Evolutionary conservation across 768 basidiomycete genomes (phyloP).

Genomic region (Leccinum aurantiacum): DNA sequence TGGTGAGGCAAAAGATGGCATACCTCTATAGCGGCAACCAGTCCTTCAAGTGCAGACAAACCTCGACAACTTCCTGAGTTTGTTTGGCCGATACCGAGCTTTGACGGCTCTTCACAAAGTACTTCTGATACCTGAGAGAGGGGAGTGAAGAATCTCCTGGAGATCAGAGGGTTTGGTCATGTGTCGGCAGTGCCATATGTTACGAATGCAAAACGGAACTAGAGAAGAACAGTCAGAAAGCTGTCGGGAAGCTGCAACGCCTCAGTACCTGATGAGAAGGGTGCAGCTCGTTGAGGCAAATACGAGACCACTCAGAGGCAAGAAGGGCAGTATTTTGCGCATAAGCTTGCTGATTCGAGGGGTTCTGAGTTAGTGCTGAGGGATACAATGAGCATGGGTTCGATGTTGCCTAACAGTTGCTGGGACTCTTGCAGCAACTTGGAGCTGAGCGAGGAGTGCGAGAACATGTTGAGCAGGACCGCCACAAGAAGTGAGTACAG

Average conservation of each 20-base stretch:
- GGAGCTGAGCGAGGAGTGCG: too few relatives aligned
- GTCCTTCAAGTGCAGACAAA: constrained; percentile 69
- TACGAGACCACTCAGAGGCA: constrained; percentile 49
- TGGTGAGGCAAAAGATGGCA: constrained; percentile 2
- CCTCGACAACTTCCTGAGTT: constrained; percentile 48
- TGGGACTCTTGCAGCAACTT: too few relatives aligned
- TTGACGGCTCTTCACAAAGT: constrained; percentile 45
- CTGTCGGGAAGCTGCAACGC: not conserved
- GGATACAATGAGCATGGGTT: too few relatives aligned
- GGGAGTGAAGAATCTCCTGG: constrained; percentile 57
- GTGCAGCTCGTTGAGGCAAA: constrained; percentile 50
- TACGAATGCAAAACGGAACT: constrained; percentile 53
- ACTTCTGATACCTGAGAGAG: constrained; percentile 40
- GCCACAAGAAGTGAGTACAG: too few relatives aligned
- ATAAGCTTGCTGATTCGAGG: too few relatives aligned
- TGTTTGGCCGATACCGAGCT: constrained; percentile 59
- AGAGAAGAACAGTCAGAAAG: constrained; percentile 4
- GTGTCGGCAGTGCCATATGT: constrained; percentile 64
- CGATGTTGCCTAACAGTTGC: too few relatives aligned
- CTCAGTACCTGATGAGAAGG: constrained; percentile 38
- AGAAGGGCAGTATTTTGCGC: constrained; percentile 29
- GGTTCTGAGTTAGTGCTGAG: too few relatives aligned
- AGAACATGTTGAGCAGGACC: too few relatives aligned
- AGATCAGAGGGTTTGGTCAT: constrained; percentile 52
- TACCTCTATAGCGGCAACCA: constrained; percentile 72